Base-by-base conservation (phyloP, 2,329 filamentous ascomycete species). In the Ophiostoma tasmaniense region DNA sequence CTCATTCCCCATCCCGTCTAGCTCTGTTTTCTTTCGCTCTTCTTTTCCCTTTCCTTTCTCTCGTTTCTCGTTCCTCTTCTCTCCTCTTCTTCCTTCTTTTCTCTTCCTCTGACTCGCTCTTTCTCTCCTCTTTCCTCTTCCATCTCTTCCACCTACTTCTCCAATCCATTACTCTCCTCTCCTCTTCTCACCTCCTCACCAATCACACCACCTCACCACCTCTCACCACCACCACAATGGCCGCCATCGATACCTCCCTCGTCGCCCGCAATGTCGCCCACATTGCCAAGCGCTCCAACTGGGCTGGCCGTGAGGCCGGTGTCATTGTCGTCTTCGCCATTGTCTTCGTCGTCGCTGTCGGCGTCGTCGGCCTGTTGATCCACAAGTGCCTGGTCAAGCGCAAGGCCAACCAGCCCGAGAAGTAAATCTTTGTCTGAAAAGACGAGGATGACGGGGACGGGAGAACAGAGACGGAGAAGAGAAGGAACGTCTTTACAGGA, bases 311-410 rank as follows among this genome's bases (percentile, higher is more conserved):
- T 39, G 84, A 89, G 74, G 81, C 83, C 62, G 87, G 87, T 76
- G 85, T 88, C 71, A 81, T 89, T 66, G 79, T 88, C 72, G 87
- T 89, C 69, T 87, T 89, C 77, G 81, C 79, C 77, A 85, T 89
- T 73, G 80, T 88, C 76, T 84, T 84, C 74, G 74, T 86, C 71
- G 83, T 89, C 72, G 80, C 71, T 52, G 69, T 82, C 71, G 81
- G 85, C 33, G 75, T 89, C 66, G 71, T 82, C 68, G 73, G 75
- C 66, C 79, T 89, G 55, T 82, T 84, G 75, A 73, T 84, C 71
- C 66, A 71, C 74, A 78, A 77, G 74, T 75, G 73, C 75, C 25
- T 78, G 33, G 68, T 73, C 14, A 75, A 74, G 39, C 76, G 76
- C 73, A 76, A 73, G 71, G 74, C 75, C 55, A 69, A 70, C 42